Evolutionary conservation across 257 asterid species (phyloP).

Genomic region (Fraxinus pennsylvanica): DNA sequence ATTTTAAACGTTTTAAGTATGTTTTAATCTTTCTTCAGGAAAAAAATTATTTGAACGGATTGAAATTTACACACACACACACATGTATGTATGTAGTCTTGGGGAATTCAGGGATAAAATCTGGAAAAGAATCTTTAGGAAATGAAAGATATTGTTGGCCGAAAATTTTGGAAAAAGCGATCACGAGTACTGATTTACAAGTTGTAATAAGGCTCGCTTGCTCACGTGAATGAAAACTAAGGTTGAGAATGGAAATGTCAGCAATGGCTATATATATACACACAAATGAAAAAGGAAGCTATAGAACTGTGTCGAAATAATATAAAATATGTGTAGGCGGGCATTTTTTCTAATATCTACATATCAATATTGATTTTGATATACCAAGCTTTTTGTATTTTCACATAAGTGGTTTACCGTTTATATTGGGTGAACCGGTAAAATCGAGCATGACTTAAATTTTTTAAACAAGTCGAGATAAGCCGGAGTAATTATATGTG

Average conservation of each 20-base stretch:
- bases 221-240: slow-evolving; percentile 21
- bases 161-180: neutral
- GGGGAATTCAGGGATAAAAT: neutral
- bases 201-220: neutral
- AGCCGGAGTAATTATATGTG: too few relatives aligned
- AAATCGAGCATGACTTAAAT: too few relatives aligned
- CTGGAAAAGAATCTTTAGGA: neutral
- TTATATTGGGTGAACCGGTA: too few relatives aligned
- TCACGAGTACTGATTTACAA: slow-evolving; percentile 25
- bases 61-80: neutral
- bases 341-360: too few relatives aligned
- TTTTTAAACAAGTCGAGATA: too few relatives aligned
- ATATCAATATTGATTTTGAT: too few relatives aligned
- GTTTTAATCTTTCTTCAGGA: neutral
- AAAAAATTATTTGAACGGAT: neutral
- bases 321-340: too few relatives aligned
- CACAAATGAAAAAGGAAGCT: neutral
- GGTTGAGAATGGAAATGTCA: too few relatives aligned
- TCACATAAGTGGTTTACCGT: too few relatives aligned
- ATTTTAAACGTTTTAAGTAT: neutral
- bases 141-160: slow-evolving; percentile 4
- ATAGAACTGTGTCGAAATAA: too few relatives aligned
- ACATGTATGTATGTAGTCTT: too few relatives aligned
- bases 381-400: too few relatives aligned
- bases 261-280: neutral